These are phyloP conservation scores for Didymella keratinophila DNA, from an alignment of 2,329 filamentous ascomycete genomes.

Conservation along the genomic window DNA sequence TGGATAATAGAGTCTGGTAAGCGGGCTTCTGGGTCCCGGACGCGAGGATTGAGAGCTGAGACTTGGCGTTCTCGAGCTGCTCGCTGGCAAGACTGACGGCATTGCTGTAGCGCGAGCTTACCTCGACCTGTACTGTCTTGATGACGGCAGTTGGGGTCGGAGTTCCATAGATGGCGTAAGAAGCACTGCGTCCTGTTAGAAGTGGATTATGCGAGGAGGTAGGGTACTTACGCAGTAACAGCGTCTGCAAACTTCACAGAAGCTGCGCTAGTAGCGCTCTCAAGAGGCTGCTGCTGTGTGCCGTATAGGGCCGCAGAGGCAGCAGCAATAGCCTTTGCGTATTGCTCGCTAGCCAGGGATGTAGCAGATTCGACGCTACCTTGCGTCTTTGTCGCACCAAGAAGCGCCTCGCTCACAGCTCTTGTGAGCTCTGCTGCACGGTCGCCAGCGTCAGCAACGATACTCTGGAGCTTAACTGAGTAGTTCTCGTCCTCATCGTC, in stretches of 20 bases:
- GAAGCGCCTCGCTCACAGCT: conserved; percentile 64
- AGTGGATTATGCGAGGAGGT: not conserved
- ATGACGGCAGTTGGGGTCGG: conserved; percentile 56
- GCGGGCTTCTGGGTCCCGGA: conserved; percentile 73
- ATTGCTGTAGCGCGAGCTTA: conserved; percentile 66
- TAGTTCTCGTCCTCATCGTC: conserved; percentile 57
- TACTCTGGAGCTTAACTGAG: conserved; percentile 60
- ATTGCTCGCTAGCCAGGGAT: conserved; percentile 64
- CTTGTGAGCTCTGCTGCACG: conserved; percentile 62
- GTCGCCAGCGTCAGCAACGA: conserved; percentile 62
- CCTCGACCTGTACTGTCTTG: conserved; percentile 56
- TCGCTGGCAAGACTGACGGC: conserved; percentile 72
- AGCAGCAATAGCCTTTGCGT: conserved; percentile 63
- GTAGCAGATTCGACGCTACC: conserved; percentile 59
- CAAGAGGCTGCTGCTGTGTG: conserved; percentile 51
- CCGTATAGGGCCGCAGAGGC: conserved; percentile 66
- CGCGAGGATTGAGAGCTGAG: conserved; percentile 71
- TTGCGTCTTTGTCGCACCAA: conserved; percentile 56
- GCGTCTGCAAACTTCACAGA: conserved; percentile 64
- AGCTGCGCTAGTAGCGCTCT: conserved; percentile 60
- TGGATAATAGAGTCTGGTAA: conserved; percentile 73
- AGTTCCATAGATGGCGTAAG: conserved; percentile 63
- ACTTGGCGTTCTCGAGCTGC: conserved; percentile 71
- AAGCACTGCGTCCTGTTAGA: conserved; percentile 54
- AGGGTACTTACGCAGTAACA: conserved; percentile 61